phyloP scores from a whole-genome alignment of 2,329 filamentous ascomycete genomes.

The Amauroascus niger region DNA sequence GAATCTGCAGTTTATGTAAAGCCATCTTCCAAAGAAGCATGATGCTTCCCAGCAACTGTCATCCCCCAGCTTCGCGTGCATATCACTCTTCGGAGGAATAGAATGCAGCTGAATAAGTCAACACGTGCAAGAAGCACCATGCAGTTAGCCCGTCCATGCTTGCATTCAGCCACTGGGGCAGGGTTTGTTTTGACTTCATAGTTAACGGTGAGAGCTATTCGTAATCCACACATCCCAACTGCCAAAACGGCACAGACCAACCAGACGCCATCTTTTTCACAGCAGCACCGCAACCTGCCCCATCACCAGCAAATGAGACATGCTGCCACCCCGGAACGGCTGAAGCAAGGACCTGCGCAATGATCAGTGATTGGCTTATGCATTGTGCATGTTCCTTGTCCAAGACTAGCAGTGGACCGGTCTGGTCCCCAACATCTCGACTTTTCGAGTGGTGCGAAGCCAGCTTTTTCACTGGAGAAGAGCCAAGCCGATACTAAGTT shows the following conservation, averaged over 20 bases:
- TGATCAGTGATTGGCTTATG: neutral
- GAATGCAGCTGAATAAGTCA: neutral
- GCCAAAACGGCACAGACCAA: conserved; percentile 8
- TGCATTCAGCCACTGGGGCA: no score
- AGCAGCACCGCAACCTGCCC: neutral
- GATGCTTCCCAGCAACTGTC: no score
- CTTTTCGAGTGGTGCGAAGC: neutral
- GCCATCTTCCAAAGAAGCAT: no score
- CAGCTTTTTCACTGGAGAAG: neutral
- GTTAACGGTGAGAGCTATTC: neutral
- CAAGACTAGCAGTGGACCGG: conserved; percentile 2
- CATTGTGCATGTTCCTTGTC: neutral
- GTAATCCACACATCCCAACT: neutral
- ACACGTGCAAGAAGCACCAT: neutral
- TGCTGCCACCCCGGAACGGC: neutral
- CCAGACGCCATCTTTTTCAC: neutral
- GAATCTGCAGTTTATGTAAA: no score
- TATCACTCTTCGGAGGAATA: no score
- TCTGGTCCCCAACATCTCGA: conserved; percentile 7
- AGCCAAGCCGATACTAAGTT: conserved; percentile 4
- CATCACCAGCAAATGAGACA: neutral
- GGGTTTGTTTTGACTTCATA: no score
- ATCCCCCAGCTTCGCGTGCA: no score
- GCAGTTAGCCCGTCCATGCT: neutral
- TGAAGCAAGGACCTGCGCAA: neutral